A percentile compares a stretch with the other conserved stretches of the same genome.
Conservation (phyloP, 805 yeast genomes). For the Starmerella roubikii region DNA sequence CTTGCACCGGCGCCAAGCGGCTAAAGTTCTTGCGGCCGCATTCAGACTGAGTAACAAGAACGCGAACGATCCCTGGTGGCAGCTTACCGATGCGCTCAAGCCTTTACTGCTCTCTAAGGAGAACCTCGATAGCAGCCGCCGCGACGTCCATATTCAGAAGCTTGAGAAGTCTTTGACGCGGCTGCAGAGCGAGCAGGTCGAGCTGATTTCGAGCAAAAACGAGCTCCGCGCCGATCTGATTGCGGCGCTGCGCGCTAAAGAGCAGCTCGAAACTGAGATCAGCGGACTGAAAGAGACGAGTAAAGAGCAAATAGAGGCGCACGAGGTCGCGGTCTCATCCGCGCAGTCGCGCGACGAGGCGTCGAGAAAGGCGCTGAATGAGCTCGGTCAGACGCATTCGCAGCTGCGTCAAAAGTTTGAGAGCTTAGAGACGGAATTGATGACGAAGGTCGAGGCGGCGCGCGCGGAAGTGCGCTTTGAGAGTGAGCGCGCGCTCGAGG, state of each 20-base stretch:
- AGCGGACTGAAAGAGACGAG: constrained; percentile 16
- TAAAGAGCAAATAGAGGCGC: constrained; percentile 8
- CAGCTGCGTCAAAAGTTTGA: constrained; percentile 5
- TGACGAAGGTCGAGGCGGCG: constrained; percentile 2
- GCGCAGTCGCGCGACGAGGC: constrained; percentile 15
- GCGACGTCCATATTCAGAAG: constrained; percentile 23
- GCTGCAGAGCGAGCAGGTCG: constrained; percentile 24
- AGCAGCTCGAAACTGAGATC: constrained; percentile 22
- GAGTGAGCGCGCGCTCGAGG: not conserved
- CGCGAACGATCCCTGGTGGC: constrained; percentile 62
- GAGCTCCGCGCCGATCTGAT: constrained; percentile 29
- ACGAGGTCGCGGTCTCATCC: constrained; percentile 7
- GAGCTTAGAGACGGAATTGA: not conserved
- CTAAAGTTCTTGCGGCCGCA: constrained; percentile 51
- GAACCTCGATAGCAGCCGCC: constrained; percentile 15
- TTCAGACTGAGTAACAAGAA: constrained; percentile 40
- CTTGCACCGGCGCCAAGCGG: constrained; percentile 53
- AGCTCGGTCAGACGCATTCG: constrained; percentile 10
- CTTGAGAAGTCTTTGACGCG: constrained; percentile 21
- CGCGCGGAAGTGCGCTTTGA: not conserved
- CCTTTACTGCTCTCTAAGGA: constrained; percentile 50
- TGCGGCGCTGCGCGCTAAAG: constrained; percentile 27
- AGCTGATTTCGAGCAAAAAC: constrained; percentile 24
- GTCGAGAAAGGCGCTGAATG: constrained; percentile 8
- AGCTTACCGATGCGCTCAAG: constrained; percentile 51